Conservation (phyloP, 1,284 basidiomycete species). For the Nidula niveotomentosa region DNA sequence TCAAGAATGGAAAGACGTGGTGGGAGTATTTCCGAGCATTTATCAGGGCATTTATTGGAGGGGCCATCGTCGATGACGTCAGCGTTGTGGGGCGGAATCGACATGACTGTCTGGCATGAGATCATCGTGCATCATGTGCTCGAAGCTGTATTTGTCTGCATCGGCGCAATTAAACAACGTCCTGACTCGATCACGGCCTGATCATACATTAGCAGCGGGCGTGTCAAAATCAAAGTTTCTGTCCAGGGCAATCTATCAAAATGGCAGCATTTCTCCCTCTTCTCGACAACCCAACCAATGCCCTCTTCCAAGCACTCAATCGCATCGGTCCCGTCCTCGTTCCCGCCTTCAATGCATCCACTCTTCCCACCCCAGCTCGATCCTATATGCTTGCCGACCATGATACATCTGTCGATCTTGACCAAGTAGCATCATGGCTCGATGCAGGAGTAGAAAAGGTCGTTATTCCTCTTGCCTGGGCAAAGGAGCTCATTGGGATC, state of each 20-base stretch:
- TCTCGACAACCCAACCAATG: constrained; percentile 43
- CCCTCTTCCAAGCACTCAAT: constrained; percentile 59
- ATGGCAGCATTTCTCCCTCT: constrained; percentile 68
- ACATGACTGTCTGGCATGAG: not conserved
- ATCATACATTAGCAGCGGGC: not conserved
- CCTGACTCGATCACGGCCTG: not conserved
- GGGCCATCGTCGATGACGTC: not conserved
- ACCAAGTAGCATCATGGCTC: constrained; percentile 66
- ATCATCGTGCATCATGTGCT: too few species aligned
- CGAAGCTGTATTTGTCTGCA: too few species aligned
- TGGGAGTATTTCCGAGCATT: not conserved
- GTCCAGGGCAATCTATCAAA: not conserved
- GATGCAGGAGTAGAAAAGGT: constrained; percentile 80
- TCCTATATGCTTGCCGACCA: constrained; percentile 60
- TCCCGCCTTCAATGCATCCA: constrained; percentile 21
- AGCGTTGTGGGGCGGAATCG: not conserved
- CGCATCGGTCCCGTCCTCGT: constrained; percentile 77
- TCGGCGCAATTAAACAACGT: too few species aligned
- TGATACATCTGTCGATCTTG: constrained; percentile 41
- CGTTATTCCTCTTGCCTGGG: constrained; percentile 66
- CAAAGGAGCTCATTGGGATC: constrained; percentile 64
- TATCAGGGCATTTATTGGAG: too few species aligned
- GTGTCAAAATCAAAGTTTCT: not conserved
- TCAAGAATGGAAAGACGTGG: constrained; percentile 7
- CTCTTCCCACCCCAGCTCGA: constrained; percentile 25